Base-by-base conservation (phyloP, 23 red algal genomes). In the Chondrus crispus region DNA sequence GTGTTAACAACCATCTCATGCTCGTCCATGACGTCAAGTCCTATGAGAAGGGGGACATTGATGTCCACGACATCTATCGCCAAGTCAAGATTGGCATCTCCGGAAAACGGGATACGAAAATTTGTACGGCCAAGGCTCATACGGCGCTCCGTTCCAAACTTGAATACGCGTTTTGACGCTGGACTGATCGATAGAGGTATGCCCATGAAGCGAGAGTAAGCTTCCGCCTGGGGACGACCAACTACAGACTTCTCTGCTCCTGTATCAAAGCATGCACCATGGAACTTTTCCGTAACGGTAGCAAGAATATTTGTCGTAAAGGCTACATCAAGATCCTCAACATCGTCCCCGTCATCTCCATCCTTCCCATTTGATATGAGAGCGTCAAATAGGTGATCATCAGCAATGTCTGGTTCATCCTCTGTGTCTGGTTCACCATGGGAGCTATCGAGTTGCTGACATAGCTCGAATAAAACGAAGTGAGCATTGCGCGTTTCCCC, bases 231-330 rank as follows among this genome's bases (percentile, higher is more conserved):
- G 2, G 12, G 24, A 10, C 48, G 24, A 2, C 62, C 84, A 2
- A 88, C 55, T 1, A 88, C 62, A 1, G 84, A 55, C 11, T 41
- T 20, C 62, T 69, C 30, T 26, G 84, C 62, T 49, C 84, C 62
- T 10, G 84, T 73, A 10, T 88, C 62, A 2, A 88, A n/a, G 84
- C 84, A 88, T 30, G 62, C 84, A 2, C 84, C 84, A 11, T 82
- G 6, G 42, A 82, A 82, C 47, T 63, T 82, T 20, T 60, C 78
- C n/a, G 41, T 55, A 30, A 20, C 55, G 7, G 11, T 43, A 4
- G 39, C 4, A 28, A 30, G 12, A 6, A 38, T 37, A 6, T 5
- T 8, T 28, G 44, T 38, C 4, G 71, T 76, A 20, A 46, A 11
- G 28, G 24, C 39, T n/a, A 9, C 43, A 20, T 8, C 28, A 20